phyloP scores from a whole-genome alignment of 371 early-diverging fungal species.

The Rhizomucor miehei region DNA sequence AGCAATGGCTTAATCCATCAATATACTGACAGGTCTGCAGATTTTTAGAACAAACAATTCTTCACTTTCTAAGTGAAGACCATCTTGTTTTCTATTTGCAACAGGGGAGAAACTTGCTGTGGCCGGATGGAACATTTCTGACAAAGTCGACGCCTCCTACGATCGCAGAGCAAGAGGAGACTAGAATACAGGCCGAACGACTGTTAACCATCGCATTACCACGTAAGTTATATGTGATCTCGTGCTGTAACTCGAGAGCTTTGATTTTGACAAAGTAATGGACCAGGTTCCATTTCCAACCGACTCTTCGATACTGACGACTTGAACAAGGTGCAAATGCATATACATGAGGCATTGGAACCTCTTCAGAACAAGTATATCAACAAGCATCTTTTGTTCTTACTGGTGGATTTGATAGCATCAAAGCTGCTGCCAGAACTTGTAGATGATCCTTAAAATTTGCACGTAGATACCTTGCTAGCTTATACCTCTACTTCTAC shows the following conservation, averaged over 20 bases:
- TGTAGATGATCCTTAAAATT: slow-evolving; percentile 9
- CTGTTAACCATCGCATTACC: slow-evolving; percentile 35
- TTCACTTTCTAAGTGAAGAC: slow-evolving; percentile 57
- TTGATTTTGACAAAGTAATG: not conserved
- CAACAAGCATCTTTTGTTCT: slow-evolving; percentile 43
- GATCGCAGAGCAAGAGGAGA: slow-evolving; percentile 28
- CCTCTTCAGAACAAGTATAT: slow-evolving; percentile 47
- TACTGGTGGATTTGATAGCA: slow-evolving; percentile 38
- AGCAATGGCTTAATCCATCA: not conserved
- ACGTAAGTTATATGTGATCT: slow-evolving; percentile 23
- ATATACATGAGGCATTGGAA: slow-evolving; percentile 34
- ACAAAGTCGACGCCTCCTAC: slow-evolving; percentile 33
- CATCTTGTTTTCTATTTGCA: slow-evolving; percentile 53
- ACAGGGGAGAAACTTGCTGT: slow-evolving; percentile 51
- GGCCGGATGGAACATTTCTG: slow-evolving; percentile 55
- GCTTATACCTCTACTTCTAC: too few species aligned
- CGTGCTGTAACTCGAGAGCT: not conserved
- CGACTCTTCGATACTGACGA: slow-evolving; percentile 37
- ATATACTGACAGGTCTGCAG: slow-evolving; percentile 11
- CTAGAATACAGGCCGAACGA: slow-evolving; percentile 40
- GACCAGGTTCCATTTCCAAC: slow-evolving; percentile 2
- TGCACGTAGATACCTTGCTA: too few species aligned
- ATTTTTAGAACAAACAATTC: slow-evolving; percentile 54
- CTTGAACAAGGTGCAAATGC: slow-evolving; percentile 32
- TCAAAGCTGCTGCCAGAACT: slow-evolving; percentile 41